Conservation (phyloP, 2,329 filamentous ascomycete species). For the Emergomyces orientalis region DNA sequence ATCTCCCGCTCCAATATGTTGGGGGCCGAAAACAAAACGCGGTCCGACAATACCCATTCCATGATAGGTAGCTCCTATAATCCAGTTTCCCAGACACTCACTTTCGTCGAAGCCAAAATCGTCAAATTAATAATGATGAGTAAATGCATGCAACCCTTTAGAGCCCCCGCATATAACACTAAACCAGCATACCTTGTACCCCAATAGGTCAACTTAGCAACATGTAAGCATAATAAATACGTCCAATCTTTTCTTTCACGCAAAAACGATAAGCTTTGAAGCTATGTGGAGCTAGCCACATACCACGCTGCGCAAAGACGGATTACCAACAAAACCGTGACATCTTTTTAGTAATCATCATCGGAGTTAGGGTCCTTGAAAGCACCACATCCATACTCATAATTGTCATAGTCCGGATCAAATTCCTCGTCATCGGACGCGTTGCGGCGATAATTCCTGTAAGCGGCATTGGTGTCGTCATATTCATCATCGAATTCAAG, state of each 20-base stretch:
- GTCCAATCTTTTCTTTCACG: neutral
- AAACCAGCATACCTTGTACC: neutral
- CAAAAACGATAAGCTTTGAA: neutral
- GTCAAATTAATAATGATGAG: neutral
- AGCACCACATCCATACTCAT: slow-evolving; percentile 18
- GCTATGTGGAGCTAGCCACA: neutral
- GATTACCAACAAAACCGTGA: neutral
- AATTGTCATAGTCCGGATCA: slow-evolving; percentile 29
- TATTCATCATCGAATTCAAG: slow-evolving; percentile 40
- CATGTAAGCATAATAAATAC: neutral
- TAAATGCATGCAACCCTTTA: neutral
- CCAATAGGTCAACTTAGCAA: neutral
- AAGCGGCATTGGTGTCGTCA: slow-evolving; percentile 31
- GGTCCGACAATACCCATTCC: neutral
- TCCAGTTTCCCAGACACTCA: neutral
- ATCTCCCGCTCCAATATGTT: neutral
- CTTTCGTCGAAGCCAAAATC: neutral
- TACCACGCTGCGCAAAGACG: neutral
- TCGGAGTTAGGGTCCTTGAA: slow-evolving; percentile 20
- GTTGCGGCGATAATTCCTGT: slow-evolving; percentile 33
- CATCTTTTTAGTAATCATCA: slow-evolving; percentile 16
- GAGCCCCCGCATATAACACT: neutral
- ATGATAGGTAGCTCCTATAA: neutral
- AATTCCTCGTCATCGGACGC: slow-evolving; percentile 39
- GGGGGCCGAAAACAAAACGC: neutral